Evolutionary conservation across 371 early-diverging fungal species (phyloP), one percentile per base, ranked within the genome.

Genomic region (Apophysomyces elegans): DNA sequence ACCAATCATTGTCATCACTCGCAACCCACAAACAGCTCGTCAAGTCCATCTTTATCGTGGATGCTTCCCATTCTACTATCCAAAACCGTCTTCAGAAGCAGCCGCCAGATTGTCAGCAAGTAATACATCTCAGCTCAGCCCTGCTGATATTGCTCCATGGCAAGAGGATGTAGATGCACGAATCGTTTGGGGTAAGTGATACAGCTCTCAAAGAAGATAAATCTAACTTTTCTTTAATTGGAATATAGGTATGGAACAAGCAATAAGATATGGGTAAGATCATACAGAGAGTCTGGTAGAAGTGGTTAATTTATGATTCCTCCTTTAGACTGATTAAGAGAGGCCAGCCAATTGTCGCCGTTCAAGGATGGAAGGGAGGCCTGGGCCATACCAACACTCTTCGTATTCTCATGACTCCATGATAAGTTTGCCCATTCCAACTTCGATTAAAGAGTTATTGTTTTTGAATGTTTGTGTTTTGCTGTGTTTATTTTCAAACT

Each of bases 1-100:
- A 58, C 97, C 98, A 45, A 94, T 98, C 61, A 80, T 99, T 59
- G 94, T 94, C 57, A 92, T 97, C 13, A 96, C 98, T 4, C 88
- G 93, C 65, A 85, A 91, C 61, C 86, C 79, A 39, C 86, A 88
- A 65, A 92, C 93, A 12, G 96, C 98, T n/a, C 90, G 97, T 65
- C 93, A 95, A 66, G 80, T 95, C 46, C 93, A 93, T 68, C 78
- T 95, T 43, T 91, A 90, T 54, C 91, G 97, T 65, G 99, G 99
- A 8, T 89, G 95, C 70, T 95, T 94, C 65, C 96, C 98, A 21
- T 95, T 93, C 82, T 72, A 87, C 66, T 96, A 96, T 80, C 79
- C 77, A 5, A 85, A 84, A 66, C 78, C 86, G 58, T 79, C 83
- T 66, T 65, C 71, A 32, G 81, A 67, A 13, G 57, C 65, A 61